Conservation (phyloP, 805 yeast genomes). For the Hagleromyces aurorensis region DNA sequence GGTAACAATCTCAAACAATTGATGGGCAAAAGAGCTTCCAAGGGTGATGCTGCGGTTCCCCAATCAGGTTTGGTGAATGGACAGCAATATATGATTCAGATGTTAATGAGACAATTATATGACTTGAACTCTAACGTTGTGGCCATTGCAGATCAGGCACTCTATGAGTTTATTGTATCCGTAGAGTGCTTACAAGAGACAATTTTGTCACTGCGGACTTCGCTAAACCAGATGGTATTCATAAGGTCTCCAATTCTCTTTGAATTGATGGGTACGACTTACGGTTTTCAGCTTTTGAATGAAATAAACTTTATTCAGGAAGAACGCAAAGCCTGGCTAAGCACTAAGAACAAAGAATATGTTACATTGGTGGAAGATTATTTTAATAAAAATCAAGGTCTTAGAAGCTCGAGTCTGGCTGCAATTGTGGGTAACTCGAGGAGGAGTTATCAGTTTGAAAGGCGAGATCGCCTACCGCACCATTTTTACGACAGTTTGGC, state of each 20-base stretch:
- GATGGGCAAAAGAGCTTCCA: too few relatives aligned
- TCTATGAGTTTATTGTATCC: slow-evolving; percentile 44
- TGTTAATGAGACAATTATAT: slow-evolving; percentile 60
- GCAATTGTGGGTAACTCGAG: too few relatives aligned
- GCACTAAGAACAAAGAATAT: slow-evolving; percentile 38
- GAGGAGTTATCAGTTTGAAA: slow-evolving; percentile 12
- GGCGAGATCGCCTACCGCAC: slow-evolving; percentile 35
- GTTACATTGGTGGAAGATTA: slow-evolving; percentile 41
- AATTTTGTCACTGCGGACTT: slow-evolving; percentile 21
- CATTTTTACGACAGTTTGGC: slow-evolving; percentile 79
- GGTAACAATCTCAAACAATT: slow-evolving; percentile 22
- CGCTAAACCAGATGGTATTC: slow-evolving; percentile 39
- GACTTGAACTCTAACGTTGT: slow-evolving; percentile 54
- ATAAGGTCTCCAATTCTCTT: slow-evolving; percentile 51
- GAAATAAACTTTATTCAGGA: slow-evolving; percentile 51
- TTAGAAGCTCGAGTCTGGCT: slow-evolving; percentile 2
- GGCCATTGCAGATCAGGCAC: slow-evolving; percentile 44
- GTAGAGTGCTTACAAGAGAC: slow-evolving; percentile 29
- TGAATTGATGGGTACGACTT: slow-evolving; percentile 53
- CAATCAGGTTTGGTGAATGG: slow-evolving; percentile 2
- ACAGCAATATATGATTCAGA: slow-evolving; percentile 15
- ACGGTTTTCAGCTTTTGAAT: slow-evolving; percentile 61
- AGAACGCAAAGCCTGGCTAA: slow-evolving; percentile 65
- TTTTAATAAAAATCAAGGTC: slow-evolving; percentile 20
- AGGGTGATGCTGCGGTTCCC: slow-evolving; percentile 1